Evolutionary conservation across 1,284 basidiomycete genomes (phyloP).

Genomic region (Entoloma clypeatum): DNA sequence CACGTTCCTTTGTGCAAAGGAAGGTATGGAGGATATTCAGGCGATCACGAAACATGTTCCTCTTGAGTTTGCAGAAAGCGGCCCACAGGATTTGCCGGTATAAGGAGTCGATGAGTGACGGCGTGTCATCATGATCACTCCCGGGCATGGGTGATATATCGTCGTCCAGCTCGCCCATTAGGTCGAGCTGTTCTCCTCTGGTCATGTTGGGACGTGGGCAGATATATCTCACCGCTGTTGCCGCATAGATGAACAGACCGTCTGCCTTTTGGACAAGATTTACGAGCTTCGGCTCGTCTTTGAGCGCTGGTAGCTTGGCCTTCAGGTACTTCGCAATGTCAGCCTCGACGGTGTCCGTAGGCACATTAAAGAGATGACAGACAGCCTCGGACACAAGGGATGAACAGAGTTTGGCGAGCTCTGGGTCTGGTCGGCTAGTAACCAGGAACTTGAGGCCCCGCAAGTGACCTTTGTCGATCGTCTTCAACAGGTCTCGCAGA

Average conservation of each 20-base stretch:
- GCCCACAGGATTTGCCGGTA: no score
- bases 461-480: slow-evolving; percentile 7
- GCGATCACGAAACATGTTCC: background rate
- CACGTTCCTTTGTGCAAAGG: slow-evolving; percentile 13
- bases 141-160: no score
- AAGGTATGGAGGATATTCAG: slow-evolving; percentile 4
- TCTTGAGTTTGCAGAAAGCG: no score
- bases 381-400: slow-evolving; percentile 8
- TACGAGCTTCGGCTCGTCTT: background rate
- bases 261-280: slow-evolving; percentile 13
- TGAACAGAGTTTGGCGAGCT: slow-evolving; percentile 12
- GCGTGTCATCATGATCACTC: no score
- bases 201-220: no score
- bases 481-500: slow-evolving; percentile 16
- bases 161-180: no score
- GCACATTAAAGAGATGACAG: slow-evolving; percentile 17
- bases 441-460: slow-evolving; percentile 20
- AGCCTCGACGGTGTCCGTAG: slow-evolving; percentile 9
- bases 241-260: slow-evolving; percentile 24
- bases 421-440: slow-evolving; percentile 24
- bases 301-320: slow-evolving; percentile 9
- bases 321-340: slow-evolving; percentile 21
- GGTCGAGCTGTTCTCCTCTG: no score
- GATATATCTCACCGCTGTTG: slow-evolving; percentile 22
- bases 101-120: no score